A percentile compares a stretch with the other conserved stretches of the same genome.
phyloP scores from a whole-genome alignment of 768 basidiomycete genomes.

The Mycena galopus region DNA sequence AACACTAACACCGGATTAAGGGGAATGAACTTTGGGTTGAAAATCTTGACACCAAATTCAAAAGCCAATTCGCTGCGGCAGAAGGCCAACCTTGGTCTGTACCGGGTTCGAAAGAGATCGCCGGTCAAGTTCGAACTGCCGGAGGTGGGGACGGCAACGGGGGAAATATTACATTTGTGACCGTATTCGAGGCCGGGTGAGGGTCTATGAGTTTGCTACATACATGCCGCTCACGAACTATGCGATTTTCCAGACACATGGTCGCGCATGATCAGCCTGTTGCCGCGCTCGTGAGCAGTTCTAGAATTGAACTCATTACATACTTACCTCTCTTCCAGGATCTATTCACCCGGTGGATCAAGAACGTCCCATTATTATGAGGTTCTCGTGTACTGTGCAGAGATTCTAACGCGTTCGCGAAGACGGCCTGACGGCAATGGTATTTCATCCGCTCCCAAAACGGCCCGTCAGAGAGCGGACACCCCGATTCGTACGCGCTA shows the following conservation, averaged over 20 bases:
- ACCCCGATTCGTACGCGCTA: neutral
- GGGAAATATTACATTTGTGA: constrained; percentile 64
- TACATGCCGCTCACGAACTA: neutral
- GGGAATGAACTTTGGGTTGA: constrained; percentile 60
- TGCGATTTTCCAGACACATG: constrained; percentile 46
- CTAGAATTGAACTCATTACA: neutral
- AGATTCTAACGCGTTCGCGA: neutral
- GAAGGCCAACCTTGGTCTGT: constrained; percentile 50
- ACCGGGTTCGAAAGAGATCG: constrained; percentile 47
- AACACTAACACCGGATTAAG: constrained; percentile 52
- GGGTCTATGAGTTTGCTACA: neutral
- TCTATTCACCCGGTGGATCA: constrained; percentile 32
- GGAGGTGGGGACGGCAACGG: constrained; percentile 47
- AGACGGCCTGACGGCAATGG: constrained; percentile 12
- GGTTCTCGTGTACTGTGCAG: neutral
- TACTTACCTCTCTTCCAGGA: constrained; percentile 9
- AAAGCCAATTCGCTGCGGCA: constrained; percentile 50
- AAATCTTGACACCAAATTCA: constrained; percentile 53
- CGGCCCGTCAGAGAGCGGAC: too few relatives aligned
- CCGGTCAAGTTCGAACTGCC: constrained; percentile 58
- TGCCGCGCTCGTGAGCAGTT: constrained; percentile 50
- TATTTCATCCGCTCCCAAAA: constrained; percentile 6
- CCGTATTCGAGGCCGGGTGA: constrained; percentile 64
- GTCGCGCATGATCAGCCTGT: constrained; percentile 64
- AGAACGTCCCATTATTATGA: constrained; percentile 22